Conservation (phyloP, 495 filamentous ascomycete species). For the Penicillium diatomitis region DNA sequence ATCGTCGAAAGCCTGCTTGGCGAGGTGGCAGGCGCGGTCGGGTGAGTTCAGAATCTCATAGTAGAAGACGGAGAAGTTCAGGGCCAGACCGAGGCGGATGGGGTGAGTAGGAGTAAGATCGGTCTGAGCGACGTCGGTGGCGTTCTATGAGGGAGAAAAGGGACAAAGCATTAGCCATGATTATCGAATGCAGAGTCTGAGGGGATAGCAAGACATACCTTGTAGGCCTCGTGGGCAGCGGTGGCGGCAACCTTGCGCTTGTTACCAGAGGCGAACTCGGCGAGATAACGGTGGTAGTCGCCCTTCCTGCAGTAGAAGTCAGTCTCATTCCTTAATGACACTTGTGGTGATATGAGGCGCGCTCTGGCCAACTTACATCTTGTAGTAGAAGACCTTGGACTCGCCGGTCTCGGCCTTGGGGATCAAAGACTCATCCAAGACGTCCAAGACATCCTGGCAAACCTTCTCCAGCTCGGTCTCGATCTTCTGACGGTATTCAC, state of each 20-base stretch:
- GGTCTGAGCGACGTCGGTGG: constrained; percentile 95
- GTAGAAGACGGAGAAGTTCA: constrained; percentile 99
- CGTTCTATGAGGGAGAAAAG: constrained; percentile 51
- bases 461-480: constrained; percentile 96
- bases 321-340: background rate
- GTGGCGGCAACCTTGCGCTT: constrained; percentile 98
- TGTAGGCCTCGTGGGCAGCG: constrained; percentile 97
- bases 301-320: constrained; percentile 69
- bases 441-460: constrained; percentile 96
- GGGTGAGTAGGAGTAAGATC: constrained; percentile 97
- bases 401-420: constrained; percentile 97
- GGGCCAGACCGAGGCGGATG: constrained; percentile 93
- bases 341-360: background rate
- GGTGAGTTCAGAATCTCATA: constrained; percentile 99
- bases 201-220: constrained; percentile 46
- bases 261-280: constrained; percentile 96
- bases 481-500: constrained; percentile 98
- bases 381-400: constrained; percentile 99
- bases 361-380: constrained; percentile 65
- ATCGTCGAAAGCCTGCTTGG: constrained; percentile 99
- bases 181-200: too few species aligned
- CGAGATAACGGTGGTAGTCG: constrained; percentile 99
- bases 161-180: background rate
- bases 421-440: constrained; percentile 90
- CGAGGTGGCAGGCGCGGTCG: constrained; percentile 96